Evolutionary conservation across 495 filamentous ascomycete genomes (phyloP).

Genomic region (Penicillium lagena): DNA sequence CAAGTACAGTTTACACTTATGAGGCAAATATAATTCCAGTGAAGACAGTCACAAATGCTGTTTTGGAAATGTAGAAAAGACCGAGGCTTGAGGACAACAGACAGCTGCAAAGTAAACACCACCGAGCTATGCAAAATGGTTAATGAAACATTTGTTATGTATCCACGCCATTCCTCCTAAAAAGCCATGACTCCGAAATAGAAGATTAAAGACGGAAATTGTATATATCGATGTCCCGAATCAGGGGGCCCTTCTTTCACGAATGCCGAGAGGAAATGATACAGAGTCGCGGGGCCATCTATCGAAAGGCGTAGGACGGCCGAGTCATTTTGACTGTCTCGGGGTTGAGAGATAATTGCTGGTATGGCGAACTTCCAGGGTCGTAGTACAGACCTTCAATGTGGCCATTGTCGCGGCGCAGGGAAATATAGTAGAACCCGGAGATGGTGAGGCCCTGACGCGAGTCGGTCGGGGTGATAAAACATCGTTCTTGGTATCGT

Average conservation of each 20-base stretch:
- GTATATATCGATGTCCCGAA: background rate
- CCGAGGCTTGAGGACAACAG: no score
- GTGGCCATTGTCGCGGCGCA: conserved; percentile 52
- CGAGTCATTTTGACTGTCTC: conserved; percentile 35
- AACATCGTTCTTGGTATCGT: conserved; percentile 53
- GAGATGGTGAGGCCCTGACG: conserved; percentile 62
- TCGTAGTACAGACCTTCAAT: conserved; percentile 72
- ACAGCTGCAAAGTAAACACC: conserved; percentile 4
- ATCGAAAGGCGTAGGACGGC: conserved; percentile 38
- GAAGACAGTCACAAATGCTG: no score
- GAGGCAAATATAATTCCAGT: no score
- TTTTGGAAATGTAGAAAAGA: no score
- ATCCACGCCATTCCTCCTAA: conserved; percentile 1
- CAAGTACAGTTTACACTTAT: no score
- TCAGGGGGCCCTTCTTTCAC: background rate
- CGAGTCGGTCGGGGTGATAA: conserved; percentile 55
- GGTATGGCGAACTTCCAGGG: conserved; percentile 64
- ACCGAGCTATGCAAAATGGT: conserved; percentile 16
- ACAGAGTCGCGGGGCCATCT: conserved; percentile 5
- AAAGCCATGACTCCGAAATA: background rate
- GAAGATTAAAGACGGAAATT: background rate
- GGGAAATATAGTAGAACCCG: conserved; percentile 69
- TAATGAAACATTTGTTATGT: conserved; percentile 2
- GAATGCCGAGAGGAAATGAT: conserved; percentile 1
- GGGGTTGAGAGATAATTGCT: conserved; percentile 56